phyloP scores from a whole-genome alignment of 257 asterid genomes.

The Solanum rostratum region DNA sequence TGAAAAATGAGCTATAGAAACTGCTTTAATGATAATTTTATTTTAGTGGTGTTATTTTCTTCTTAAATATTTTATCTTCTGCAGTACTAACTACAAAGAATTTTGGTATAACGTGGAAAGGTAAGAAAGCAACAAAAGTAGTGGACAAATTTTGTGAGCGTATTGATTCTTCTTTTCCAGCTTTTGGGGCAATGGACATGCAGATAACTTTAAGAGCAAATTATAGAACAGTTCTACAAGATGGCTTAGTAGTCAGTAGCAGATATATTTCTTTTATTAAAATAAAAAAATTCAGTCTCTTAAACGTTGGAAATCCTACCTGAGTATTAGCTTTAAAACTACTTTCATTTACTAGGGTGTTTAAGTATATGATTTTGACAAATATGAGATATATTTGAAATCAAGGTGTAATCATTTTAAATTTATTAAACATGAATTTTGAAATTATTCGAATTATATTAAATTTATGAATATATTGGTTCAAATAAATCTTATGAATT shows the following conservation, averaged over 20 bases:
- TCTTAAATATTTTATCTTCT: background rate
- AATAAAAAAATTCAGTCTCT: too few species aligned
- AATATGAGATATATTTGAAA: background rate
- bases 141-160: background rate
- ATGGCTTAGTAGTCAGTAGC: too few species aligned
- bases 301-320: too few species aligned
- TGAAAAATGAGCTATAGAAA: background rate
- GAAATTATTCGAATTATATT: too few species aligned
- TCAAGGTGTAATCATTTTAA: background rate
- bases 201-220: background rate
- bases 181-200: background rate
- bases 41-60: background rate
- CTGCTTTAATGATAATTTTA: background rate
- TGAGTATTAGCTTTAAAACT: too few species aligned
- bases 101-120: too few species aligned
- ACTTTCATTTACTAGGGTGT: background rate
- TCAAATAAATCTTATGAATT: too few species aligned
- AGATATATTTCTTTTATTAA: too few species aligned
- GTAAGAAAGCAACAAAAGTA: too few species aligned
- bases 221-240: background rate
- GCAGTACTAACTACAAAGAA: background rate
- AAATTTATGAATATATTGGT: too few species aligned
- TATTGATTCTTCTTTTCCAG: too few species aligned
- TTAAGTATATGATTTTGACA: background rate
- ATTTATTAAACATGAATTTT: too few species aligned